A percentile compares a stretch with the other conserved stretches of the same genome.
Conservation (phyloP, 2,329 filamentous ascomycete species). For the Daldinia sp. region DNA sequence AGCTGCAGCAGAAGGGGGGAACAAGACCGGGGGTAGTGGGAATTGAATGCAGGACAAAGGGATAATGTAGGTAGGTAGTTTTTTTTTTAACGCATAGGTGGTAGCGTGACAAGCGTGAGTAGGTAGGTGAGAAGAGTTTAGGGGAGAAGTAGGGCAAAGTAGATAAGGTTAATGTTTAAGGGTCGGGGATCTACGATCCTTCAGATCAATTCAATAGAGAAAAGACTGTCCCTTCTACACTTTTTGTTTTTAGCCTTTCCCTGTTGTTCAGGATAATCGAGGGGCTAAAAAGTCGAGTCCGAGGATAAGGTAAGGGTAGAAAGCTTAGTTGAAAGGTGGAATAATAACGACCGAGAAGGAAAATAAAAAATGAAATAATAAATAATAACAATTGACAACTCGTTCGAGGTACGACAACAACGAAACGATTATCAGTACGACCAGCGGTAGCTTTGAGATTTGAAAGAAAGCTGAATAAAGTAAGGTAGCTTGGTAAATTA, state of each 20-base stretch:
- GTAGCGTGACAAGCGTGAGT: background rate
- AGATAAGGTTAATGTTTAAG: conserved; percentile 10
- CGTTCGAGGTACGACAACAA: conserved; percentile 5
- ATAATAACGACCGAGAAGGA: conserved; percentile 3
- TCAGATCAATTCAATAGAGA: background rate
- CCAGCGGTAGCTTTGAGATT: background rate
- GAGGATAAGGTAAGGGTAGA: conserved; percentile 5
- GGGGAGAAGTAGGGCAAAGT: background rate
- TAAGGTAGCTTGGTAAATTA: background rate
- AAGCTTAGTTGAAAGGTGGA: conserved; percentile 4
- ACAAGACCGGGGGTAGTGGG: conserved; percentile 29
- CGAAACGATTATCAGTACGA: background rate
- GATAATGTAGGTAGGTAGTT: conserved; percentile 12
- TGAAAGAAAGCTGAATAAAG: conserved; percentile 1
- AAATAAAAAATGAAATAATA: background rate
- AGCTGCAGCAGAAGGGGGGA: conserved; percentile 42
- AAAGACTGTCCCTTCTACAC: conserved; percentile 9
- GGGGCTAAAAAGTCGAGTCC: conserved; percentile 9
- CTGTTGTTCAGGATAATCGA: conserved; percentile 4
- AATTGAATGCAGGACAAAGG: conserved; percentile 42
- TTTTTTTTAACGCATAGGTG: conserved; percentile 13
- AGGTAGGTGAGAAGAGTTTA: conserved; percentile 11
- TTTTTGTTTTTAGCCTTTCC: background rate
- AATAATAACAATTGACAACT: conserved; percentile 8
- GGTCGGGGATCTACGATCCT: background rate